Evolutionary conservation across 2,329 filamentous ascomycete species (phyloP).

Genomic region (Fusarium napiforme): DNA sequence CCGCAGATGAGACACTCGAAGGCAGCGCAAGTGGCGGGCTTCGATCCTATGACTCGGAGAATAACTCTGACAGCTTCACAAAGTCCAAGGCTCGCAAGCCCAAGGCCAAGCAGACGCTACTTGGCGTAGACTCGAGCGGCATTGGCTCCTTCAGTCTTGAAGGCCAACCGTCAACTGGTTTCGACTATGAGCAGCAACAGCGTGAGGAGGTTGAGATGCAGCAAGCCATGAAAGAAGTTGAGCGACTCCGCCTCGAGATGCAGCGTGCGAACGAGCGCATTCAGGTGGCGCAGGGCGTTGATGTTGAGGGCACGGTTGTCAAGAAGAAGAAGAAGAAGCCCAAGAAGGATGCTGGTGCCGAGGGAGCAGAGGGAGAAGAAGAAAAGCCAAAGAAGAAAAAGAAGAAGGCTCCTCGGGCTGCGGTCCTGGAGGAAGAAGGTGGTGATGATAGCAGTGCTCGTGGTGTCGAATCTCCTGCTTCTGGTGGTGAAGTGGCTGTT

Average conservation of each 20-base stretch:
- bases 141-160: constrained; percentile 79
- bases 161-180: constrained; percentile 49
- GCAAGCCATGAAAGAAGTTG: constrained; percentile 87
- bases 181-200: constrained; percentile 73
- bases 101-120: constrained; percentile 72
- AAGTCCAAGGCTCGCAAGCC: constrained; percentile 63
- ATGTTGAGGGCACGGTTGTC: constrained; percentile 72
- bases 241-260: constrained; percentile 88
- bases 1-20: constrained; percentile 78
- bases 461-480: constrained; percentile 30
- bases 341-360: constrained; percentile 54
- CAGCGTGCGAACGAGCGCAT: constrained; percentile 82
- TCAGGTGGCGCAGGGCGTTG: constrained; percentile 74
- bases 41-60: constrained; percentile 65
- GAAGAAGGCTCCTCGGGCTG: constrained; percentile 45
- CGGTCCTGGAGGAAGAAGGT: constrained; percentile 24
- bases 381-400: constrained; percentile 47
- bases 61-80: constrained; percentile 57
- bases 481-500: constrained; percentile 46
- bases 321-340: constrained; percentile 70
- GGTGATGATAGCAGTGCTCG: constrained; percentile 34
- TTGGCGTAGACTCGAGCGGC: constrained; percentile 88
- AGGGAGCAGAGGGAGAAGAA: constrained; percentile 33
- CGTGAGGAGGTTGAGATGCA: constrained; percentile 90
- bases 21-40: constrained; percentile 60